Evolutionary conservation across 225 moss, liverwort and hornwort species (phyloP), one percentile per base, ranked within the genome.

Genomic region (Lunularia cruciata): DNA sequence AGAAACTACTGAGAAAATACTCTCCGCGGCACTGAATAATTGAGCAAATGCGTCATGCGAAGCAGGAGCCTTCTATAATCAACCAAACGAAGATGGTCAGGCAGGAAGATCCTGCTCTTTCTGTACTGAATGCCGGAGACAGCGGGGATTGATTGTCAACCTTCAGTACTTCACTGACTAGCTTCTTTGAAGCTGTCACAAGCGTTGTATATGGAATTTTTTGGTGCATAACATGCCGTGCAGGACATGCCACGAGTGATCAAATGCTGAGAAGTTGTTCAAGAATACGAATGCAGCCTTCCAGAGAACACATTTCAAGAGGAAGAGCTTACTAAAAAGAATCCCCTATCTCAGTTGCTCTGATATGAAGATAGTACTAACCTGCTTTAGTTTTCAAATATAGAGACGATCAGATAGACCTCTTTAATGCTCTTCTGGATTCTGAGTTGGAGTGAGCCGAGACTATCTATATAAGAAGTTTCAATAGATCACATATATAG

Each of bases 1-100:
- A 62, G 40, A 42, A 25, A 62, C 23, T 42, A 62, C 40, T 25
- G 20, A 62, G 2, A 62, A 0, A 6, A 22, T 38, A 62, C 62
- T 37, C 2, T 62, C 62, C 62, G 42, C 25, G 39, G 62, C 62
- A 62, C 25, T 61, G 61, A 38, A 38, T 23, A 23, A 61, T 6
- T 40, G 20, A 23, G n/a, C n/a, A 61, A 61, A 61, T 60, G 61
- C 61, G 61, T 61, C 39, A 38, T 38, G 61, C 61, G 61, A 61
- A 39, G 61, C 39, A 22, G 61, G 38, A 61, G 38, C 38, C 61
- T 42, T 62, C 9, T 62, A 62, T 40, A 40, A 62, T 62, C 40
- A 62, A 62, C 62, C 23, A 62, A 62, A 11, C 6, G 40, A 62
- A 25, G n/a, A 26, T 22, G 62, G 39, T 62, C 25, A 62, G 39